Percentiles rank a stretch among this genome's conserved stretches.
phyloP scores from a whole-genome alignment of 139 green algal genomes.

The Chlamydomonas asymmetrica region DNA sequence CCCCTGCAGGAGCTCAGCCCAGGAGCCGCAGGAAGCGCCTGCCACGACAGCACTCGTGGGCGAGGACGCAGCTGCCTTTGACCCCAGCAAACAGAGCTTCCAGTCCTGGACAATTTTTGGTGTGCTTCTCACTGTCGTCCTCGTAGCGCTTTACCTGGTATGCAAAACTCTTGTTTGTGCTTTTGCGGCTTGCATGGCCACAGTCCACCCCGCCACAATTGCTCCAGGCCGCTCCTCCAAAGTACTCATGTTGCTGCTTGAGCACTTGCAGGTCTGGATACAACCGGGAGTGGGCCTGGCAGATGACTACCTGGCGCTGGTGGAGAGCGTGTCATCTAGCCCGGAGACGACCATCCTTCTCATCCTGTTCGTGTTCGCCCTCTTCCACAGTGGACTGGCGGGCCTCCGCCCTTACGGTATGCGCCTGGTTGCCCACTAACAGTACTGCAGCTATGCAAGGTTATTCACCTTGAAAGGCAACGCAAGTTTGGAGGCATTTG shows the following conservation, averaged over 20 bases:
- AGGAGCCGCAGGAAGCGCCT: not conserved
- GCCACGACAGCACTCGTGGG: constrained; percentile 51
- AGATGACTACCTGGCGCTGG: constrained; percentile 60
- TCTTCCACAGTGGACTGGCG: constrained; percentile 88
- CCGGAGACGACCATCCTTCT: constrained; percentile 75
- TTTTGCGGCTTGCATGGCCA: not conserved
- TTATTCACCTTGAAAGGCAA: no score
- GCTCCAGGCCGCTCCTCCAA: not conserved
- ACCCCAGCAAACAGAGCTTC: constrained; percentile 68
- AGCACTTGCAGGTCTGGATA: constrained; percentile 75
- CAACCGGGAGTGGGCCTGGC: constrained; percentile 69
- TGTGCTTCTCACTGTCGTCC: constrained; percentile 72
- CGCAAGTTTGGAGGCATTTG: no score
- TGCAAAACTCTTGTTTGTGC: constrained; percentile 7
- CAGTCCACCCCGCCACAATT: no score
- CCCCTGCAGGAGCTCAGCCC: no score
- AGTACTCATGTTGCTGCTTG: not conserved
- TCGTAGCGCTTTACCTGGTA: constrained; percentile 80
- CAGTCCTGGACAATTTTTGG: constrained; percentile 83
- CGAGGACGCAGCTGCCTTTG: constrained; percentile 91
- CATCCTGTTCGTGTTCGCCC: constrained; percentile 87
- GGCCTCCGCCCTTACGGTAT: constrained; percentile 77
- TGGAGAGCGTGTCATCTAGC: constrained; percentile 56
- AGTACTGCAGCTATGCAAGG: no score
- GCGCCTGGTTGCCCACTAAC: not conserved